Base-by-base conservation (phyloP, 495 filamentous ascomycete genomes). In the Aspergillus panamensis region DNA sequence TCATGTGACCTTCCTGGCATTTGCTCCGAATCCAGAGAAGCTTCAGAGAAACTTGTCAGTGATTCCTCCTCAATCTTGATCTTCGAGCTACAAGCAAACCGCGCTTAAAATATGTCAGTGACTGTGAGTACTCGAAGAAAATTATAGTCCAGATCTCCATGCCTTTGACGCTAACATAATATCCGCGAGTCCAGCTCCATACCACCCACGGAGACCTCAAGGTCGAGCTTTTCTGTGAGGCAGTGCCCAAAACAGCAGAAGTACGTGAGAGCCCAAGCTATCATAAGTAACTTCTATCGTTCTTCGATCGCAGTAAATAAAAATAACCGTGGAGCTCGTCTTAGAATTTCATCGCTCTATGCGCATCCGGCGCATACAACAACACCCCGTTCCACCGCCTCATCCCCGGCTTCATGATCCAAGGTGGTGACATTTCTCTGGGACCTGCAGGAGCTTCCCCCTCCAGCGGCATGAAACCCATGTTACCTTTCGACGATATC, bases 301-400 rank as follows among this genome's bases (percentile, higher is more conserved):
- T 14, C 25, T 52, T 35, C 12, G 17, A 33, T 31, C 30, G 44
- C 30, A 32, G 29, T 6, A 30, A 31, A 10, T 52, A n/a, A 19
- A 48, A 42, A 48, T 59, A 52, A 58, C 45, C 9, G 10, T 0
- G 31, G 4, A 6, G 6, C 16, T 14, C 19, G 8, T 29, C 7
- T 14, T 66, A 96, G 88, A 98, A 97, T 77, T 98, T 98, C 76
- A 85, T 98, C 59, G 94, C 93, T 45, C 88, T 98, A 42, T 96
- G 91, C 79, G 94, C 95, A 61, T 89, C 86, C 35, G 81, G 80
- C 64, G 91, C 90, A 77, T 98, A 95, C 77, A 80, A 94, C 71
- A 73, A 80, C 69, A 93, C 89, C 7, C 90, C 88, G n/a, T 89
- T 97, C 79, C 93, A 97, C 80, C 88, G 93, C 39, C 77, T 87